Conservation (phyloP, 495 filamentous ascomycete species). For the Lasiosphaeria miniovina region DNA sequence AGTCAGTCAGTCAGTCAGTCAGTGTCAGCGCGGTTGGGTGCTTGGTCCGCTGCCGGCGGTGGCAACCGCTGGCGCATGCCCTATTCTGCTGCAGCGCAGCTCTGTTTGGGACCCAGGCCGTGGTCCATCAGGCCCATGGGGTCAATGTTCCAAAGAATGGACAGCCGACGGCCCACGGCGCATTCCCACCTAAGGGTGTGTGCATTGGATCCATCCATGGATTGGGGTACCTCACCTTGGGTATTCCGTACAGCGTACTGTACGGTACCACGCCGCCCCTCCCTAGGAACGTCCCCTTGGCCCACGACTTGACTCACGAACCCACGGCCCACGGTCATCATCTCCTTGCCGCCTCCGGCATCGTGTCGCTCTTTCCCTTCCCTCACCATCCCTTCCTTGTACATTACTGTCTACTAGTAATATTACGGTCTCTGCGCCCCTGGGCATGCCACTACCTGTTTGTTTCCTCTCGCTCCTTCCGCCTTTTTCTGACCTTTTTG, state of each 20-base stretch:
- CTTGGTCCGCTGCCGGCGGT: no score
- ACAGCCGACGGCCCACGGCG: background rate
- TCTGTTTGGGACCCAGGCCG: conserved; percentile 8
- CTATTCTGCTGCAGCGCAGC: background rate
- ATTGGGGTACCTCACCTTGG: no score
- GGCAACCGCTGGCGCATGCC: background rate
- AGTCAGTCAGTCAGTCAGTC: no score
- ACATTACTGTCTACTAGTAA: background rate
- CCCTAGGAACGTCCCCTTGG: no score
- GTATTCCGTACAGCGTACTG: no score
- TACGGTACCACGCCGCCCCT: no score
- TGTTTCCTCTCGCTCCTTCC: conserved; percentile 19
- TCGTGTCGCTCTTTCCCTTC: conserved; percentile 3
- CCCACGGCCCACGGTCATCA: background rate
- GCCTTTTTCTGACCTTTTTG: conserved; percentile 6
- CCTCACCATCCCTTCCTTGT: conserved; percentile 12
- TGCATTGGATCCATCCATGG: no score
- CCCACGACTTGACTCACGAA: background rate
- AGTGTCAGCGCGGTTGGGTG: no score
- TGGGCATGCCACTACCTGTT: conserved; percentile 6
- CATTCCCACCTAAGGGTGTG: background rate
- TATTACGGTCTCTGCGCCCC: conserved; percentile 7
- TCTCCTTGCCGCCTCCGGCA: background rate
- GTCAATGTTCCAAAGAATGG: background rate
- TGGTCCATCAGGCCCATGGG: background rate